Conservation (phyloP, 345 rosid genomes). For the Acer campestre region DNA sequence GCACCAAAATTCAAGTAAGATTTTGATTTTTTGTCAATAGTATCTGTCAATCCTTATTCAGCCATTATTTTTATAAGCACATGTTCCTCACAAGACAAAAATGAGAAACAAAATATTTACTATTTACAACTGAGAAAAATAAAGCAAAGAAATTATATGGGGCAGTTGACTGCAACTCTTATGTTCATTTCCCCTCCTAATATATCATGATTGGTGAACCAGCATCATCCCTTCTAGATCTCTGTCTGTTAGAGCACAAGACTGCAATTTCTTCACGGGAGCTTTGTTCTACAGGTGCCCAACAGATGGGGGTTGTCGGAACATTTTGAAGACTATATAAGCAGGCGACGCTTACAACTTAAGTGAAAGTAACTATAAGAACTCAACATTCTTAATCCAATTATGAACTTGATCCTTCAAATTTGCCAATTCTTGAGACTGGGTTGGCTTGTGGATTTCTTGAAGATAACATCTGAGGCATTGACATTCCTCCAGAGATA, state of each 20-base stretch:
- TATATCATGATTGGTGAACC: not conserved
- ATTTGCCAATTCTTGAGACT: slow-evolving; percentile 18
- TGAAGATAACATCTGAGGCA: slow-evolving; percentile 44
- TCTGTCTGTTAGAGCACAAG: not conserved
- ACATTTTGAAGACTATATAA: not conserved
- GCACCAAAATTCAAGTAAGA: not conserved
- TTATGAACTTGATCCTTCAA: slow-evolving; percentile 13
- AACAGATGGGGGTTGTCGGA: not conserved
- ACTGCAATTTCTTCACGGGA: not conserved
- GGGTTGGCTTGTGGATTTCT: slow-evolving; percentile 30
- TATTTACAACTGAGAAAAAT: not conserved
- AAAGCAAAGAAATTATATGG: not conserved
- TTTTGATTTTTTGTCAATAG: not conserved
- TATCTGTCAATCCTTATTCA: not conserved
- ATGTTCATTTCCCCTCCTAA: not conserved
- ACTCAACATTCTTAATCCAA: not conserved
- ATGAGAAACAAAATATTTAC: not conserved
- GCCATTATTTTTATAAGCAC: not conserved
- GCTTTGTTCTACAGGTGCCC: not conserved
- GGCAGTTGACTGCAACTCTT: not conserved
- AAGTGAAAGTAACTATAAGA: not conserved
- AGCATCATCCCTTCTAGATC: too few relatives aligned
- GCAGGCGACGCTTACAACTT: not conserved
- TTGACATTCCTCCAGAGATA: slow-evolving; percentile 56
- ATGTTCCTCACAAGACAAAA: not conserved